Evolutionary conservation across 345 rosid genomes (phyloP).

Genomic region (Corchorus capsularis): DNA sequence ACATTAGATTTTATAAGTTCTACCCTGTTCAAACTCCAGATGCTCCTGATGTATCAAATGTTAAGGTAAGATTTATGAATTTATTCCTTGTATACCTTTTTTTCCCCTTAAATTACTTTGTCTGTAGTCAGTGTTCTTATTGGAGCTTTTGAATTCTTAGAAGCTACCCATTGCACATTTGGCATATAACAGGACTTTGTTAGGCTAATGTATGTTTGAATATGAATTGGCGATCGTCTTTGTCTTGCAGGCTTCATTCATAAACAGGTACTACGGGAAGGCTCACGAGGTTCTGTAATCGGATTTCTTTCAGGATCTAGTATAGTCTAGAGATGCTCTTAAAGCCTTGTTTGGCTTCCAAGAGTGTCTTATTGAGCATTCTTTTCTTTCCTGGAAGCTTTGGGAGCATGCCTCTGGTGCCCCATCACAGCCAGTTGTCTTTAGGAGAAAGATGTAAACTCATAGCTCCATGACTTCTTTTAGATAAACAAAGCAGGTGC

Average conservation of each 20-base stretch:
- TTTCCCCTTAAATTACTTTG: background rate
- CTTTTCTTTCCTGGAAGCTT: background rate
- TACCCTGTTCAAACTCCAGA: conserved; percentile 76
- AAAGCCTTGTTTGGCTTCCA: background rate
- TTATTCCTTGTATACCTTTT: background rate
- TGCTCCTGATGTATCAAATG: conserved; percentile 72
- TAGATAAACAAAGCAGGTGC: background rate
- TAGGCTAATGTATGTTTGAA: background rate
- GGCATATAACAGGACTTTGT: background rate
- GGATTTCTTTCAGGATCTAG: background rate
- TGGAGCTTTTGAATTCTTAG: too few species aligned
- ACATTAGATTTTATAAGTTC: conserved; percentile 89
- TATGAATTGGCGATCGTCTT: background rate
- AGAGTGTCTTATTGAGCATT: background rate
- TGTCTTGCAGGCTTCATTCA: conserved; percentile 65
- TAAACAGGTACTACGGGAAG: conserved; percentile 89
- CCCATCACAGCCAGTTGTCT: conserved; percentile 2
- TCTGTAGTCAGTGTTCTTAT: too few species aligned
- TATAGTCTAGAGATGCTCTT: background rate
- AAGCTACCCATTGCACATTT: background rate
- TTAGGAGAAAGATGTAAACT: conserved; percentile 7
- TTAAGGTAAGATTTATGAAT: conserved; percentile 48
- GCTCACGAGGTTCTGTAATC: conserved; percentile 75
- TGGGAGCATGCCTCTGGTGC: conserved; percentile 23
- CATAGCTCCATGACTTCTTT: conserved; percentile 11